Evolutionary conservation across 352 stramenopile species (phyloP).

Genomic region (Aphanomyces astaci): DNA sequence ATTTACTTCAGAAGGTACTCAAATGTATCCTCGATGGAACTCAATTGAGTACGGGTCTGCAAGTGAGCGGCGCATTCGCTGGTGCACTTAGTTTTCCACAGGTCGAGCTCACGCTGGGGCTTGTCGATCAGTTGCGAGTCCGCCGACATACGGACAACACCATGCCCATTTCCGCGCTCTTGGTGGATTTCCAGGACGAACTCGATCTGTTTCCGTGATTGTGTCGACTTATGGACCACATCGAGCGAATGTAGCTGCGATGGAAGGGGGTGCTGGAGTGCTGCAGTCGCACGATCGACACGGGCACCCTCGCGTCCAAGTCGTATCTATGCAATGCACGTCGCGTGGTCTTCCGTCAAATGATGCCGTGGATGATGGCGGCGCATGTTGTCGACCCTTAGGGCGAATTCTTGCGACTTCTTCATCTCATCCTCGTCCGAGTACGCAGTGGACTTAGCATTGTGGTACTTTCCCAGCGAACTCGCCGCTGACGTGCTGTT

Average conservation of each 20-base stretch:
- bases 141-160: not conserved
- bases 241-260: not conserved
- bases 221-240: slow-evolving; percentile 1
- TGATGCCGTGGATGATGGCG: slow-evolving; percentile 75
- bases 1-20: not conserved
- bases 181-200: not conserved
- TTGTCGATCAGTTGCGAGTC: not conserved
- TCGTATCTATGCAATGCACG: not conserved
- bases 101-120: not conserved
- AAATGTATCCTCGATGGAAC: not conserved
- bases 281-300: slow-evolving; percentile 5
- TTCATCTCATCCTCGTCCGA: slow-evolving; percentile 35
- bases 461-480: slow-evolving; percentile 11
- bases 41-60: not conserved
- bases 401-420: slow-evolving; percentile 78
- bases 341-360: slow-evolving; percentile 58
- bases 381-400: slow-evolving; percentile 54
- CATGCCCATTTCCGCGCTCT: not conserved
- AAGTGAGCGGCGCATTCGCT: not conserved
- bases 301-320: not conserved
- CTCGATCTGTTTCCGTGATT: not conserved
- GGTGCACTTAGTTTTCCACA: not conserved
- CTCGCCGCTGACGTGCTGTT: slow-evolving; percentile 23
- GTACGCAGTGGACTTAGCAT: slow-evolving; percentile 4
- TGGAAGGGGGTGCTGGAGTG: slow-evolving; percentile 11